Evolutionary conservation across 208 protist genomes (phyloP), one percentile per base, ranked within the genome.

Genomic region (Crithidia expoeki): DNA sequence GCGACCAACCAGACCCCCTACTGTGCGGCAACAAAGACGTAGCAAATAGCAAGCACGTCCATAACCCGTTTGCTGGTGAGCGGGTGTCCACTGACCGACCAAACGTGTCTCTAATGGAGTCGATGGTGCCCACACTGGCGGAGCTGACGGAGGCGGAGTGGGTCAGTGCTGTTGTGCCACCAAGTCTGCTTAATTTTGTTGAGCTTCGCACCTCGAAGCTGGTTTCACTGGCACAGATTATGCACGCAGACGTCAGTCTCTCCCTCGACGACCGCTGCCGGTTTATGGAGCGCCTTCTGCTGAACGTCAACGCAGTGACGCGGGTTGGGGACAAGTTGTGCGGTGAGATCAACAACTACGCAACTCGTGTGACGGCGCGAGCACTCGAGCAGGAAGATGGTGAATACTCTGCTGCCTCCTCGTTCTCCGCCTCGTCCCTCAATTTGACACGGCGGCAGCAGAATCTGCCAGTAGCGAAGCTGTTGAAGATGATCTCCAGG

Each of bases 171-270:
- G 10, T 44, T 2, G 59, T 65, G 21, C 59, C 59, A 19, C 25
- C 9, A 5, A 19, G 11, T 2, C 17, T 65, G 16, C 12, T 40
- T 2, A 14, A 27, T 28, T 65, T 65, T 25, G 17, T 65, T 4
- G 44, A 65, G 59, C 21, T 65, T 30, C 59, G 59, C 21, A 38
- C 42, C 1, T 14, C 59, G 14, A 65, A 65, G 59, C 59, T 65
- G 14, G 27, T 65, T 30, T 65, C 59, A 0, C 28, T 65, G 16
- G 59, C 44, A 30, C 59, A 65, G 59, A 44, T 65, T 27, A 25
- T 50, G 10, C n/a, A 46, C 59, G 38, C 44, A 0, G 59, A 65
- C 30, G 21, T 25, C 40, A 30, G 17, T 30, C 44, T 65, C 21
- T 38, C 42, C 19, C 2, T 10, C 9, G 59, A 36, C 0, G 28